These are phyloP conservation scores for Microthyrium microscopicum DNA, from an alignment of 2,329 filamentous ascomycete genomes.

Conservation along the genomic window DNA sequence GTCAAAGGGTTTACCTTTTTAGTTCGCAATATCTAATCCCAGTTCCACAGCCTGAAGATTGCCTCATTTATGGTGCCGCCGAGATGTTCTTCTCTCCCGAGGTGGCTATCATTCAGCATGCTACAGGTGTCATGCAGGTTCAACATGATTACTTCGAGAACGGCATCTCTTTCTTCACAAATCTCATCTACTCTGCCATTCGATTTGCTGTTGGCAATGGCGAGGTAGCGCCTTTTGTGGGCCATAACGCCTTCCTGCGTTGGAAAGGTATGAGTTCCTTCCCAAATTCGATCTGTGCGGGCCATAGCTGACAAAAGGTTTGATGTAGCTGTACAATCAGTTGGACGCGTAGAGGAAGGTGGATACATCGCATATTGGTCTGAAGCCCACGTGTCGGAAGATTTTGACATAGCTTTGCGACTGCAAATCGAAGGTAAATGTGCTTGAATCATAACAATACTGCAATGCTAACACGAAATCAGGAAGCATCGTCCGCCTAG, in stretches of 20 bases:
- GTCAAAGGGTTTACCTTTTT: neutral
- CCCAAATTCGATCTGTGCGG: neutral
- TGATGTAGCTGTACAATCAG: slow-evolving; percentile 1
- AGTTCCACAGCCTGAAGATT: slow-evolving; percentile 7
- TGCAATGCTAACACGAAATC: too few relatives aligned
- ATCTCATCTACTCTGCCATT: slow-evolving; percentile 10
- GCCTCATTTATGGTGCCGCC: slow-evolving; percentile 9
- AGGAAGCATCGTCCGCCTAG: slow-evolving; percentile 9
- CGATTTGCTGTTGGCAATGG: slow-evolving; percentile 10
- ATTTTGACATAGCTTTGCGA: slow-evolving; percentile 10
- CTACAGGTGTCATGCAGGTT: slow-evolving; percentile 10
- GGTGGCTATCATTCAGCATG: slow-evolving; percentile 10
- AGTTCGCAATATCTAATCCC: neutral
- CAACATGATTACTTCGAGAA: slow-evolving; percentile 10
- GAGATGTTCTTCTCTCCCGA: slow-evolving; percentile 10
- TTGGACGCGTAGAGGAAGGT: slow-evolving; percentile 5
- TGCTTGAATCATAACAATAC: too few relatives aligned
- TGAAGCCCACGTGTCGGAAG: slow-evolving; percentile 10
- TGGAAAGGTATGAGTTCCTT: slow-evolving; percentile 9
- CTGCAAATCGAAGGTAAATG: slow-evolving; percentile 10
- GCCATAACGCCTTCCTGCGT: slow-evolving; percentile 10
- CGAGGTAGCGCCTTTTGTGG: slow-evolving; percentile 11
- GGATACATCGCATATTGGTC: slow-evolving; percentile 9
- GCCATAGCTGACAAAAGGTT: neutral
- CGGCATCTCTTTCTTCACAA: slow-evolving; percentile 11